Base-by-base conservation (phyloP, 768 basidiomycete species). In the Sarcomyxa edulis region DNA sequence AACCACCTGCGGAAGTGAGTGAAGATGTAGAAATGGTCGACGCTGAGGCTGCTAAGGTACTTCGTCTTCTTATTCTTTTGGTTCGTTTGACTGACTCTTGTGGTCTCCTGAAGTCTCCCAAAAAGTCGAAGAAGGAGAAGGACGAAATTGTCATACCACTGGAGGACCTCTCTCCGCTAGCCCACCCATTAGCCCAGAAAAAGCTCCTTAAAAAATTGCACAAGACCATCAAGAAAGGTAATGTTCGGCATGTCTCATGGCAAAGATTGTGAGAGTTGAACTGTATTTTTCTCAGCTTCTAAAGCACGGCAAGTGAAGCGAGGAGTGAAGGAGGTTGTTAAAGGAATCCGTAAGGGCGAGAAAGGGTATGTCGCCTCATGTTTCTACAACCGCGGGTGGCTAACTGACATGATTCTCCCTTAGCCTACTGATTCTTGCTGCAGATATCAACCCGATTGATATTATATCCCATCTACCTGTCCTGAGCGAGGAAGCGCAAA, bases 281-380 rank as follows among this genome's bases (percentile, higher is more conserved):
- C 15, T 35, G 48, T 30, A 20, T 29, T 31, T 15, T 15, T 30
- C 33, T 19, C 51, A 95, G 92, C 96, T 12, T 93, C 94, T 18
- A 96, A 95, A 60, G 81, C 81, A 27, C 80, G 95, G 43, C 93
- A 96, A 61, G 84, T 98, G 22, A 97, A 96, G 68, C 79, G 96
- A 31, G 96, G 96, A 27, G 95, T 99, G 33, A 98, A 98, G 63
- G 96, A 99, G 62, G 90, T 99, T 23, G 92, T 96, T 30, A 99
- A 99, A 62, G 91, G 91, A 3, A 85, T 99, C 28, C 76, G 94
- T 38, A 99, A 99, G 58, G 94, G 94, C 42, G 95, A 98, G 60
- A 92, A 88, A 70, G 96, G 96, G 91, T 84, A 51, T 44, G 83
- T 67, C 12, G 30, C 29, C 27, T 32, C 32, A 23, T 32, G 23